phyloP scores from a whole-genome alignment of 805 yeast species.

The Scheffersomyces ergatensis region DNA sequence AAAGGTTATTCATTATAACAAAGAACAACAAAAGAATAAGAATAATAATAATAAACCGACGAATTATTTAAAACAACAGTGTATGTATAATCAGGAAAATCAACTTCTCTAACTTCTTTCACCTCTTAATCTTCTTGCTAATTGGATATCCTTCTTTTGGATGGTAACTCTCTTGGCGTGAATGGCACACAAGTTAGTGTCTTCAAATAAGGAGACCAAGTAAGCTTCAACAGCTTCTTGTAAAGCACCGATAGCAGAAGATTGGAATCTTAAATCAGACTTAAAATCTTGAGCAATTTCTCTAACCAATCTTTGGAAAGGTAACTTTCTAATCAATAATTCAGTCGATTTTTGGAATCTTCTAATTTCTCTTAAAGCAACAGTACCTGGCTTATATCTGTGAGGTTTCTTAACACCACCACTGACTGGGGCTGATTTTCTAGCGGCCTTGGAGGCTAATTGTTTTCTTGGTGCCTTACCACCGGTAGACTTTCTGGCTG shows the following conservation, averaged over 20 bases:
- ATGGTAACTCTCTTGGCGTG: constrained; percentile 99
- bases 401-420: constrained; percentile 95
- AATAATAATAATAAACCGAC: no score
- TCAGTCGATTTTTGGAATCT: constrained; percentile 97
- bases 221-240: constrained; percentile 99
- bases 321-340: constrained; percentile 90
- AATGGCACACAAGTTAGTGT: constrained; percentile 96
- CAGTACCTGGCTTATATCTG: constrained; percentile 97
- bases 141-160: constrained; percentile 96
- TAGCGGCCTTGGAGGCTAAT: constrained; percentile 88
- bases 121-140: constrained; percentile 98
- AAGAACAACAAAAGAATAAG: no score
- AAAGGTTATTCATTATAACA: no score
- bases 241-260: constrained; percentile 95
- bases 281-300: constrained; percentile 94
- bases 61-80: no score
- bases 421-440: constrained; percentile 88
- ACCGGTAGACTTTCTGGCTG: constrained; percentile 93
- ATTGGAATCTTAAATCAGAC: constrained; percentile 93
- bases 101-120: constrained; percentile 92
- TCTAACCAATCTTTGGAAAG: constrained; percentile 95
- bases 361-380: constrained; percentile 94
- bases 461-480: constrained; percentile 96
- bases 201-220: constrained; percentile 93
- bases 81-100: no score